These are phyloP conservation scores for Nannizziopsis arthrosporioides DNA, from an alignment of 2,329 filamentous ascomycete species.

Conservation along the genomic window DNA sequence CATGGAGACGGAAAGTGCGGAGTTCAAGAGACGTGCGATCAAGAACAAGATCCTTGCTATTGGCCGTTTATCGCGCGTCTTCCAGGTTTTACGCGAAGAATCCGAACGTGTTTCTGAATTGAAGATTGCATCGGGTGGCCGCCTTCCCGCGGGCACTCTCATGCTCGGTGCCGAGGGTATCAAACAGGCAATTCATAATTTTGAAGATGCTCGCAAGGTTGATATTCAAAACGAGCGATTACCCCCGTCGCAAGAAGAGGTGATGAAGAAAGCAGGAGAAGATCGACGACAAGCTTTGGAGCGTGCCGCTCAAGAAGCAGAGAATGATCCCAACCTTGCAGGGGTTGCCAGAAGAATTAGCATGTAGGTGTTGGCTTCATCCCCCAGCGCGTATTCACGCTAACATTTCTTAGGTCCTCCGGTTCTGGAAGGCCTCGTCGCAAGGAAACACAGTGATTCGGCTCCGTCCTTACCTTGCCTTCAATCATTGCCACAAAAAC, in stretches of 20 bases:
- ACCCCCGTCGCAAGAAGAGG: conserved; percentile 85
- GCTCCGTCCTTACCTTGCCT: background rate
- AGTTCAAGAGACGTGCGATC: conserved; percentile 91
- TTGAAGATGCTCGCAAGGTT: conserved; percentile 93
- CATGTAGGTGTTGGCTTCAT: conserved; percentile 57
- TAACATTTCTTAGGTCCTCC: conserved; percentile 26
- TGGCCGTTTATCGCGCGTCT: conserved; percentile 88
- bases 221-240: conserved; percentile 93
- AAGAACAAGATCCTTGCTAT: conserved; percentile 99
- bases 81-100: conserved; percentile 95
- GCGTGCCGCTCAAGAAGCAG: conserved; percentile 74
- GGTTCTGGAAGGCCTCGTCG: conserved; percentile 29
- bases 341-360: conserved; percentile 82
- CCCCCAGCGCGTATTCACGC: background rate
- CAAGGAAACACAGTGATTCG: conserved; percentile 19
- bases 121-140: conserved; percentile 88
- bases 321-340: conserved; percentile 80
- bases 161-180: conserved; percentile 98
- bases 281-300: conserved; percentile 73
- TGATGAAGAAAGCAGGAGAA: conserved; percentile 68
- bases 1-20: conserved; percentile 71
- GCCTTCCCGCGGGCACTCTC: conserved; percentile 84
- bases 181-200: conserved; percentile 93
- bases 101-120: conserved; percentile 93
- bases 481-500: too few relatives aligned